Percentiles rank a stretch among this genome's conserved stretches.
phyloP scores from a whole-genome alignment of 306 rosid genomes.

The Acacia melanoxylon region DNA sequence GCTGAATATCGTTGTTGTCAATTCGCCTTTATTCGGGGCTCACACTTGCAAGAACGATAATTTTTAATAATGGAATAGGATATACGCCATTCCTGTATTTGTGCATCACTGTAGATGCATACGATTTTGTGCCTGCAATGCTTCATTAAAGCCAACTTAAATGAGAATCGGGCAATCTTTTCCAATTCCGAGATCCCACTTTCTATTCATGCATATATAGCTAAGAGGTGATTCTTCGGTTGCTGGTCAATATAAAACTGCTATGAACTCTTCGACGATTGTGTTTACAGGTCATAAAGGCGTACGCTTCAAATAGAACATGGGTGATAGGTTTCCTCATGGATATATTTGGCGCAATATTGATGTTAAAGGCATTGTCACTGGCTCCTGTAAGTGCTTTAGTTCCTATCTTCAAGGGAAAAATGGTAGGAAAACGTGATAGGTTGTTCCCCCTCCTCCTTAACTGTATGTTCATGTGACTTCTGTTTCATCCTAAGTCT shows the following conservation, averaged over 20 bases:
- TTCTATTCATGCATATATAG: slow-evolving; percentile 10
- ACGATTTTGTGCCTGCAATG: neutral
- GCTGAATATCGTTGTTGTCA: neutral
- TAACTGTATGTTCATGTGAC: neutral
- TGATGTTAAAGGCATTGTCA: slow-evolving; percentile 92
- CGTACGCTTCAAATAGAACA: slow-evolving; percentile 79
- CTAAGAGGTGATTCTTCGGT: slow-evolving; percentile 29
- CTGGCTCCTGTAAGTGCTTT: slow-evolving; percentile 85
- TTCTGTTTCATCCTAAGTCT: neutral
- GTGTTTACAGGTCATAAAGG: slow-evolving; percentile 74
- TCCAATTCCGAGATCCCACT: neutral
- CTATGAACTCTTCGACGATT: slow-evolving; percentile 11
- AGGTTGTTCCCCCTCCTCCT: neutral
- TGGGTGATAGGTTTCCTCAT: slow-evolving; percentile 87
- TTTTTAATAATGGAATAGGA: slow-evolving; percentile 16
- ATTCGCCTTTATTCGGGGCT: slow-evolving; percentile 5
- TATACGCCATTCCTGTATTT: neutral
- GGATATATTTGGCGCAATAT: slow-evolving; percentile 90
- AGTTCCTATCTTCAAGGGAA: neutral
- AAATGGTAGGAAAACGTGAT: neutral
- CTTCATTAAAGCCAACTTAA: neutral
- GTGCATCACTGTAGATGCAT: neutral
- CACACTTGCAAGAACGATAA: neutral
- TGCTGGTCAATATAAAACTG: neutral
- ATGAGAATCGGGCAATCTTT: slow-evolving; percentile 17